A percentile compares a stretch with the other conserved stretches of the same genome.
Evolutionary conservation across 2,329 filamentous ascomycete genomes (phyloP).

Genomic region (Bipolaris zeicola): DNA sequence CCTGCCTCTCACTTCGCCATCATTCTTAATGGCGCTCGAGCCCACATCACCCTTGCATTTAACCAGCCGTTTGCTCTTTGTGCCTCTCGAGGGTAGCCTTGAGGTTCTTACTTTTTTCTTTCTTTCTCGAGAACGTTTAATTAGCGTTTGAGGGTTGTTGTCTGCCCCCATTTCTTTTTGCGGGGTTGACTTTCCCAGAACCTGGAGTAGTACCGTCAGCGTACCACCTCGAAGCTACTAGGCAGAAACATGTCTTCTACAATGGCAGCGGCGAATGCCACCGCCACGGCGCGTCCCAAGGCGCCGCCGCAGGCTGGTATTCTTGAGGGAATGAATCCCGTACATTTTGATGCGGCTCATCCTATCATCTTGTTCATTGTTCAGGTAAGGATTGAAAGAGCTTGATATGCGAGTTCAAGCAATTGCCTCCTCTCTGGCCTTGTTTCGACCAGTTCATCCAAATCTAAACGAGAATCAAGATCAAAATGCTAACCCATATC

Average conservation of each 20-base stretch:
- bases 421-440: neutral
- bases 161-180: neutral
- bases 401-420: neutral
- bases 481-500: constrained; percentile 11
- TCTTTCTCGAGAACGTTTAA: neutral
- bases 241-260: constrained; percentile 33
- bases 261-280: constrained; percentile 23
- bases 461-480: neutral
- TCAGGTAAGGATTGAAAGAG: constrained; percentile 57
- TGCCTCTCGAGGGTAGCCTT: neutral
- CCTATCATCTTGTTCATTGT: constrained; percentile 79
- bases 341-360: constrained; percentile 70
- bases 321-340: constrained; percentile 72
- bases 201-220: neutral
- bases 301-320: constrained; percentile 67
- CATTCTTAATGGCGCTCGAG: neutral
- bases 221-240: neutral
- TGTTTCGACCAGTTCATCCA: neutral
- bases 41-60: neutral
- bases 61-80: neutral
- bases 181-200: neutral
- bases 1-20: neutral
- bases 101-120: neutral
- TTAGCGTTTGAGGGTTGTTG: too few relatives aligned
- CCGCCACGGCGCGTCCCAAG: constrained; percentile 26